A percentile compares a stretch with the other conserved stretches of the same genome.
Evolutionary conservation across 257 asterid genomes (phyloP).

Genomic region (Paulownia fortunei): DNA sequence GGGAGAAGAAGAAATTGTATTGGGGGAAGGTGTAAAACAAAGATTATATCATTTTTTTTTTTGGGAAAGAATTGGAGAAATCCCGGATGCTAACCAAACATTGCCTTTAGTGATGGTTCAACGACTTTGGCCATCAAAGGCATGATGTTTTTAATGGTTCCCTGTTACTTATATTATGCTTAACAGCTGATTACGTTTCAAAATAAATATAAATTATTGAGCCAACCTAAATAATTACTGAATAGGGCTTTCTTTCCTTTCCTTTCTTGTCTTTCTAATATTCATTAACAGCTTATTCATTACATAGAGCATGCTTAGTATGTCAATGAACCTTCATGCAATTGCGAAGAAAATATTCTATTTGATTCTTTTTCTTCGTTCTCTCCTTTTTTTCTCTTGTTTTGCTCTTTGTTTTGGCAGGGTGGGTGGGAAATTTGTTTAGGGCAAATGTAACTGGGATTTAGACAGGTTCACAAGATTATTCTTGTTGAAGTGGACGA

Average conservation of each 20-base stretch:
- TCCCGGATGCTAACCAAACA: no score
- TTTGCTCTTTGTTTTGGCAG: constrained; percentile 22
- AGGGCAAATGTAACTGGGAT: not conserved
- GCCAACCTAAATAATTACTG: not conserved
- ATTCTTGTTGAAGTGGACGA: not conserved
- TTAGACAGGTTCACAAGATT: not conserved
- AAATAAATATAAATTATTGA: not conserved
- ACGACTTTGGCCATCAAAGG: not conserved
- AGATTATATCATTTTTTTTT: no score
- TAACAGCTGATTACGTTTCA: constrained; percentile 1
- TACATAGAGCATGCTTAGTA: not conserved
- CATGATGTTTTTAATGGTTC: not conserved
- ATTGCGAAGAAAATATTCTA: not conserved
- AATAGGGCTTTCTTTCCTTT: constrained; percentile 8
- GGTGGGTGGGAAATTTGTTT: constrained; percentile 1
- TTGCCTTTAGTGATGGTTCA: not conserved
- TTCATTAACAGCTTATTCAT: not conserved
- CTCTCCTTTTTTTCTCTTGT: not conserved
- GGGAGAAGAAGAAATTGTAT: no score
- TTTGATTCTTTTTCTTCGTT: not conserved
- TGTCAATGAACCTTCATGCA: not conserved
- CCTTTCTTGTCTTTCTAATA: not conserved
- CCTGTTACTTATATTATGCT: not conserved
- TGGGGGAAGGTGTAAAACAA: no score
- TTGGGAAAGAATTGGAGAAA: no score